Conservation (phyloP, 2,329 filamentous ascomycete genomes). For the Fusarium mangiferae region DNA sequence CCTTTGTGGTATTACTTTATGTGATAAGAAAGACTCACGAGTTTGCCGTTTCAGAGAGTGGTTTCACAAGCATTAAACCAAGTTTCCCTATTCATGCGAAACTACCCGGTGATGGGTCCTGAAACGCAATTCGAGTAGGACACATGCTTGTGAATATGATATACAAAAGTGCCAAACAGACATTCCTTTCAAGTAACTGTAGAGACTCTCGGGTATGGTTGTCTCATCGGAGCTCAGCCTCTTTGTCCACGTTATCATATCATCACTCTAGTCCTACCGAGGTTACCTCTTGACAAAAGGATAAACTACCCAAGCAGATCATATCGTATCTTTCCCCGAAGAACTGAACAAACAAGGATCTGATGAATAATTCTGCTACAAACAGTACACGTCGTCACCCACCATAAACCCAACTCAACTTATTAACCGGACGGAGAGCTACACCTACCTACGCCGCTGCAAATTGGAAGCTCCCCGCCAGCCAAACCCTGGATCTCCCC, state of each 20-base stretch:
- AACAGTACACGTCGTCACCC: conserved; percentile 31
- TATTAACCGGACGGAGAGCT: not conserved
- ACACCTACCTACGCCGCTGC: conserved; percentile 7
- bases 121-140: conserved; percentile 27
- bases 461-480: conserved; percentile 18
- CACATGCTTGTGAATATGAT: not conserved
- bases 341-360: not conserved
- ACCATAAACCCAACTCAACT: conserved; percentile 17
- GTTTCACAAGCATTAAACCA: conserved; percentile 26
- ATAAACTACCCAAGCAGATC: not conserved
- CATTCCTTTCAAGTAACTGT: not conserved
- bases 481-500: conserved; percentile 20
- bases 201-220: not conserved
- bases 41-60: conserved; percentile 22
- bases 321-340: not conserved
- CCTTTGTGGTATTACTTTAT: not conserved
- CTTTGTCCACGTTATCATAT: conserved; percentile 12
- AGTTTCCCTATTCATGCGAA: conserved; percentile 13
- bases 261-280: not conserved
- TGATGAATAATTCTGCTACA: not conserved
- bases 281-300: not conserved
- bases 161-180: conserved; percentile 12
- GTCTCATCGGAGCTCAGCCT: conserved; percentile 12
- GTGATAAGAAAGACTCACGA: not conserved
- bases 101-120: conserved; percentile 4